Percentiles rank a stretch among this genome's conserved stretches.
Conservation (phyloP, 2,329 filamentous ascomycete genomes). For the Sodiomyces alkalinus region DNA sequence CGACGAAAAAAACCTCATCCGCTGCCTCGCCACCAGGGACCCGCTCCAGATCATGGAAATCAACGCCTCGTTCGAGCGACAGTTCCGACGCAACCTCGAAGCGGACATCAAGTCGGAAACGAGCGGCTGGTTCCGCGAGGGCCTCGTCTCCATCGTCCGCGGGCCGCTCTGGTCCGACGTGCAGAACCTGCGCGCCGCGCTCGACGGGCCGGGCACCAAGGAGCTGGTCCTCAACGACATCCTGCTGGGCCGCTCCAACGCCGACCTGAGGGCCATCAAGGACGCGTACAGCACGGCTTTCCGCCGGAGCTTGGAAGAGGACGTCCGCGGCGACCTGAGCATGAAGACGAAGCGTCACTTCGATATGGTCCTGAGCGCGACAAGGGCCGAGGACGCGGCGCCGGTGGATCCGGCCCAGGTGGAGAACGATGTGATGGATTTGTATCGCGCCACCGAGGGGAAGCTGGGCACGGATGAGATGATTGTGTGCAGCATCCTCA, state of each 20-base stretch:
- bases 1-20: constrained; percentile 64
- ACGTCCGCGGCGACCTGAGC: constrained; percentile 65
- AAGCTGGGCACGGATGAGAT: constrained; percentile 59
- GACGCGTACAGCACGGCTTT: constrained; percentile 55
- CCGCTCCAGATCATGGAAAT: constrained; percentile 62
- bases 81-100: constrained; percentile 53
- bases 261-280: constrained; percentile 80
- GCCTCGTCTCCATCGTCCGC: constrained; percentile 56
- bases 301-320: constrained; percentile 49
- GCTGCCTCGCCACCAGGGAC: constrained; percentile 54
- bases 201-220: constrained; percentile 73
- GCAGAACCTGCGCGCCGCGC: constrained; percentile 51
- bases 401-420: constrained; percentile 60
- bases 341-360: constrained; percentile 80
- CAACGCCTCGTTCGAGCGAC: constrained; percentile 48
- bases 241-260: constrained; percentile 68
- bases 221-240: constrained; percentile 77
- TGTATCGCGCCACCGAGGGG: constrained; percentile 66
- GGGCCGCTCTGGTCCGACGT: constrained; percentile 72
- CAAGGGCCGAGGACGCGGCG: constrained; percentile 60
- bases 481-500: constrained; percentile 65
- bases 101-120: constrained; percentile 68
- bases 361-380: constrained; percentile 61
- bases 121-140: constrained; percentile 57
- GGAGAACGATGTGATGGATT: constrained; percentile 58